Conservation (phyloP, 176 grass and related monocot species). For the Oryza rufipogon region DNA sequence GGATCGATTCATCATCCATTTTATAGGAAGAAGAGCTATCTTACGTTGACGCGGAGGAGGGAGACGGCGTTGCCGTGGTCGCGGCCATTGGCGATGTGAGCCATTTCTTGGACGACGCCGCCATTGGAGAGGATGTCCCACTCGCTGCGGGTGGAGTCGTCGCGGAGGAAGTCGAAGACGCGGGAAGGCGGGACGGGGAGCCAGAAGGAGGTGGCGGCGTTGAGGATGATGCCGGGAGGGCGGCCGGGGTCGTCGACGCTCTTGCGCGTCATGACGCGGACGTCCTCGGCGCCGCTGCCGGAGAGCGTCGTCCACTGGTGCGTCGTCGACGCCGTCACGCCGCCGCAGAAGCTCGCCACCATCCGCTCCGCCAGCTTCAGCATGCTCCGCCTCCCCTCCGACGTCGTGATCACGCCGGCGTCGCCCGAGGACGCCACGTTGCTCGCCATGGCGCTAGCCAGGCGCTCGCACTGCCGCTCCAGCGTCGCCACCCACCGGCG, state of each 20-base stretch:
- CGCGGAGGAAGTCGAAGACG: constrained; percentile 78
- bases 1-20: not conserved
- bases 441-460: constrained; percentile 60
- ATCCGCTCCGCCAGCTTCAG: constrained; percentile 81
- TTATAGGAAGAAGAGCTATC: not conserved
- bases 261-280: constrained; percentile 79
- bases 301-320: constrained; percentile 86
- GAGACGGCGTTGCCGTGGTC: constrained; percentile 85
- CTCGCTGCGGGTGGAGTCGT: constrained; percentile 71
- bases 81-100: constrained; percentile 71
- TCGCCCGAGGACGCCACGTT: constrained; percentile 40
- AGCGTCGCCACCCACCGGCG: constrained; percentile 73
- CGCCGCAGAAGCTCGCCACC: constrained; percentile 80
- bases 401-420: constrained; percentile 54
- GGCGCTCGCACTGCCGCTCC: constrained; percentile 77
- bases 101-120: constrained; percentile 83
- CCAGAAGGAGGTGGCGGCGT: constrained; percentile 90
- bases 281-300: constrained; percentile 67
- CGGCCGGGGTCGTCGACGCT: constrained; percentile 80
- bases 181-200: constrained; percentile 54
- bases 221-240: constrained; percentile 77
- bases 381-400: constrained; percentile 75
- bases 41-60: constrained; percentile 71
- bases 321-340: constrained; percentile 71
- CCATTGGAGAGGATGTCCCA: constrained; percentile 91